Conservation (phyloP, 208 protist species). For the Angomonas deanei region DNA sequence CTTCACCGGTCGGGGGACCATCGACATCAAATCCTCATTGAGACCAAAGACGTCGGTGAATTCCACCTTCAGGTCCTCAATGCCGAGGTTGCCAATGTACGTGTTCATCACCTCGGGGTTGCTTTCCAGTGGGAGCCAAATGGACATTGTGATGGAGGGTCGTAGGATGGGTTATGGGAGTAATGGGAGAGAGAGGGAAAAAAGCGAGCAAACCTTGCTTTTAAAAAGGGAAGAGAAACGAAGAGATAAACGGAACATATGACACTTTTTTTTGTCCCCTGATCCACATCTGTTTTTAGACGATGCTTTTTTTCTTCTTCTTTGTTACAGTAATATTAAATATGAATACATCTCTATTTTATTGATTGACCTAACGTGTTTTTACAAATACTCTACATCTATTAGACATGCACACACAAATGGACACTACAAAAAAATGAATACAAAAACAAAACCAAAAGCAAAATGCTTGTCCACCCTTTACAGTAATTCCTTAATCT, state of each 20-base stretch:
- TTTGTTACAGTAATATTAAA: too few species aligned
- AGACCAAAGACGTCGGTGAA: constrained; percentile 93
- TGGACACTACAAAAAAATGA: not conserved
- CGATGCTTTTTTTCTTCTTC: too few species aligned
- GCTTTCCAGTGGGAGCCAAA: constrained; percentile 91
- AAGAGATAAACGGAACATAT: constrained; percentile 7
- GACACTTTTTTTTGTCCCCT: too few species aligned
- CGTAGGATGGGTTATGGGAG: not conserved
- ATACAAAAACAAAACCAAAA: constrained; percentile 7
- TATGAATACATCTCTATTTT: constrained; percentile 3
- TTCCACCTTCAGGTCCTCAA: constrained; percentile 36
- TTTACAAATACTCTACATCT: too few species aligned
- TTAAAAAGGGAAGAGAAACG: not conserved
- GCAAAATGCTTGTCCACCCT: not conserved
- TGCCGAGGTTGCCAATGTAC: constrained; percentile 57
- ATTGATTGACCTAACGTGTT: too few species aligned
- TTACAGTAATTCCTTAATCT: constrained; percentile 52
- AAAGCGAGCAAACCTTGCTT: not conserved
- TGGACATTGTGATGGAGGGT: not conserved
- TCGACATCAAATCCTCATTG: constrained; percentile 76
- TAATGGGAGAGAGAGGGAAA: not conserved
- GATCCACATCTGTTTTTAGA: too few species aligned
- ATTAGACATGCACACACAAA: constrained; percentile 3
- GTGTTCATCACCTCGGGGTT: constrained; percentile 91
- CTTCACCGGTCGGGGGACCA: constrained; percentile 86